Evolutionary conservation across 345 rosid species (phyloP), one percentile per base, ranked within the genome.

Genomic region (Nasturtium officinale): DNA sequence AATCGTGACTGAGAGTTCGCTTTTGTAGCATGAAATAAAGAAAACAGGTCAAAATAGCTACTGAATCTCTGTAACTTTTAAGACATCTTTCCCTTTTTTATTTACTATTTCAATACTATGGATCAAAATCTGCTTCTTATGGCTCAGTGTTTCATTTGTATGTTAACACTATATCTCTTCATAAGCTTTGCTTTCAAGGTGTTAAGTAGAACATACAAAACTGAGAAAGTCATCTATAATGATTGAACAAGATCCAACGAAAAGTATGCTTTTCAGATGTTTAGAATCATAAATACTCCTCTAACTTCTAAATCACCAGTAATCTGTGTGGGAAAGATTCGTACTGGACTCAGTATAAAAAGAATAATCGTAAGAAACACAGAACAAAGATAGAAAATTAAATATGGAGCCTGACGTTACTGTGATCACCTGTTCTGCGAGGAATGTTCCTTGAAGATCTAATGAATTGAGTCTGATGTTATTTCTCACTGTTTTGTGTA

Each of bases 251-350:
- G 68, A 62, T 46, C 43, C 46, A 62, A 54, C 37, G 47, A 61
- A 18, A 53, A 58, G 61, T 29, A 18, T 59, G 37, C 45, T 61
- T 42, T 61, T 54, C 18, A 68, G 54, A 48, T 52, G 56, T 61
- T 75, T 8, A 13, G 63, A 61, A 62, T 54, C 65, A 69, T 61
- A 76, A 76, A 61, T 46, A 76, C 70, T 68, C 12, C 8, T 69
- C 75, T 69, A 69, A 61, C 13, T 69, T 54, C 75, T 62, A 61
- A 15, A 54, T 26, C 45, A 62, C 79, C 65, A 53, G 45, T 18
- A 62, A 55, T 62, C 65, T 40, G 37, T 73, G 79, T 61, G 75
- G 52, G 59, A 69, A 64, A 68, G 74, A 61, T 23, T 52, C 63
- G 17, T 21, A 9, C 50, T 60, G 69, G 59, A 69, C 69, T 62